phyloP scores from a whole-genome alignment of 202 grass and related monocot genomes.

The Setaria italica region DNA sequence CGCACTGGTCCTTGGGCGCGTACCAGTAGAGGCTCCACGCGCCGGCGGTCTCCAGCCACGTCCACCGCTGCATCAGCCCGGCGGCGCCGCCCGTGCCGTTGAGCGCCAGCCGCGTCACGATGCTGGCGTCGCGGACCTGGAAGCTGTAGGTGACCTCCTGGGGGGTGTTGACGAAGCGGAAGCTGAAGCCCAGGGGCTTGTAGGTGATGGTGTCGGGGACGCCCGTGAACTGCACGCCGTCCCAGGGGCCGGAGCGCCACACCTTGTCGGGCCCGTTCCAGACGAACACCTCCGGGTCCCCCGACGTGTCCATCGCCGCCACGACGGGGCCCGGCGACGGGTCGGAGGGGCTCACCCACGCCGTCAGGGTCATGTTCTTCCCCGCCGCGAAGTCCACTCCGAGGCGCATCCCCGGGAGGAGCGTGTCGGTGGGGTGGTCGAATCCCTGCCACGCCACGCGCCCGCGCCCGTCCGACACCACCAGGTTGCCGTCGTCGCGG shows the following conservation, averaged over 20 bases:
- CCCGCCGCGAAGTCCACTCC: constrained; percentile 56
- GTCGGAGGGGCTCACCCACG: constrained; percentile 68
- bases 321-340: constrained; percentile 62
- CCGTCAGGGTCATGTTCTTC: constrained; percentile 62
- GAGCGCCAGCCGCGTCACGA: constrained; percentile 58
- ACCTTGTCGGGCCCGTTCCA: constrained; percentile 49
- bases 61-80: constrained; percentile 60
- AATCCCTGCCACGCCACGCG: constrained; percentile 78
- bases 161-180: constrained; percentile 52
- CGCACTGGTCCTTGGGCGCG: constrained; percentile 79
- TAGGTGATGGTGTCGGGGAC: constrained; percentile 61
- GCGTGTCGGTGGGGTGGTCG: constrained; percentile 77
- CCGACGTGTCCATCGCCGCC: constrained; percentile 48
- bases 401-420: constrained; percentile 72
- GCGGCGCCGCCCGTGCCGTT: constrained; percentile 40
- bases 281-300: constrained; percentile 68
- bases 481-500: constrained; percentile 63
- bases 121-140: constrained; percentile 30
- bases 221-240: constrained; percentile 68
- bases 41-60: constrained; percentile 35
- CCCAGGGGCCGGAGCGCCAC: constrained; percentile 74
- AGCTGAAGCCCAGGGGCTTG: constrained; percentile 43
- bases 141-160: constrained; percentile 68
- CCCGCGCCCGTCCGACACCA: constrained; percentile 31
- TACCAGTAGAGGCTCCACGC: constrained; percentile 73